These are phyloP conservation scores for Oryza glaberrima DNA, from an alignment of 176 grass and related monocot genomes.

Conservation along the genomic window DNA sequence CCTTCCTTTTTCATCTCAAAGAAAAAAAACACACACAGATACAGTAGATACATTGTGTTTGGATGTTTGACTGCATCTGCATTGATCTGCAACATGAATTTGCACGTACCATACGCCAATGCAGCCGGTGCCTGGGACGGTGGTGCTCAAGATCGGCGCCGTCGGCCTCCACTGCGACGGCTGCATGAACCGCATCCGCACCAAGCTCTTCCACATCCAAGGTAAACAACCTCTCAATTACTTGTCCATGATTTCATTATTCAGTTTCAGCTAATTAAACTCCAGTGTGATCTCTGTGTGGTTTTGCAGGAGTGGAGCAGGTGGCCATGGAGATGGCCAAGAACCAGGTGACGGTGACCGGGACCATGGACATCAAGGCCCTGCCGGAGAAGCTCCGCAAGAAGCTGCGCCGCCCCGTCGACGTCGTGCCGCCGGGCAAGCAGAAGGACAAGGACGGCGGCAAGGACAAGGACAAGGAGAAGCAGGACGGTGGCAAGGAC, in stretches of 20 bases:
- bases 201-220: conserved; percentile 63
- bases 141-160: conserved; percentile 69
- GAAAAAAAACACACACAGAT: neutral
- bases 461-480: conserved; percentile 32
- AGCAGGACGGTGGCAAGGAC: conserved; percentile 4
- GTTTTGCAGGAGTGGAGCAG: conserved; percentile 58
- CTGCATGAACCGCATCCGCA: conserved; percentile 67
- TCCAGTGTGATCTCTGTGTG: too few relatives aligned
- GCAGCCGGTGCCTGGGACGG: conserved; percentile 59
- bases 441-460: neutral
- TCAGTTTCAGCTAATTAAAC: too few relatives aligned
- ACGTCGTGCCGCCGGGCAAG: conserved; percentile 46
- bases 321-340: conserved; percentile 56
- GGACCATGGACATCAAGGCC: conserved; percentile 69
- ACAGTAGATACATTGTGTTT: neutral
- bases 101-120: too few relatives aligned
- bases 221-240: conserved; percentile 26
- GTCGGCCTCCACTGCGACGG: conserved; percentile 74
- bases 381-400: conserved; percentile 54
- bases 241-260: neutral
- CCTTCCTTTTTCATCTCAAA: neutral
- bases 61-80: neutral
- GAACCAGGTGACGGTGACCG: conserved; percentile 74
- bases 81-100: too few relatives aligned
- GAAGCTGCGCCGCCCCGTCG: conserved; percentile 56